A percentile compares a stretch with the other conserved stretches of the same genome.
Evolutionary conservation across 805 yeast genomes (phyloP).

Genomic region (Saturnispora sanitii): DNA sequence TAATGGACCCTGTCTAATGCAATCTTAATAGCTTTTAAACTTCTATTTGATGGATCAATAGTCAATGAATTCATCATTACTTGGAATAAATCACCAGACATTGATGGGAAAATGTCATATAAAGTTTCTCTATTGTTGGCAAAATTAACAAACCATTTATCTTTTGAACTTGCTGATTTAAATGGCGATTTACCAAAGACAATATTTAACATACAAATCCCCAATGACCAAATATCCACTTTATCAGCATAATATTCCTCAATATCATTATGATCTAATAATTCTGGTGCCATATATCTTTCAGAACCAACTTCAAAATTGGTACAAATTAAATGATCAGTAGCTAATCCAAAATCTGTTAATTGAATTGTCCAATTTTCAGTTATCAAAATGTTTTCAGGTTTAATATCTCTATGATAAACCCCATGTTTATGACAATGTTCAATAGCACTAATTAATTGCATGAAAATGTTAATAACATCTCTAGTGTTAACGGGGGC

Average conservation of each 20-base stretch:
- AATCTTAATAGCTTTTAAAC: slow-evolving; percentile 45
- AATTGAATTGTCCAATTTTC: slow-evolving; percentile 49
- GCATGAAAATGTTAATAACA: slow-evolving; percentile 44
- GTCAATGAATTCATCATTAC: slow-evolving; percentile 70
- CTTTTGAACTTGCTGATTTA: slow-evolving; percentile 63
- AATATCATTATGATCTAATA: slow-evolving; percentile 48
- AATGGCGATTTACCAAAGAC: slow-evolving; percentile 89
- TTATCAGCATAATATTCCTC: slow-evolving; percentile 67
- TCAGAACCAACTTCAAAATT: slow-evolving; percentile 86
- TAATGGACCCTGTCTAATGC: slow-evolving; percentile 53
- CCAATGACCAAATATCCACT: slow-evolving; percentile 85
- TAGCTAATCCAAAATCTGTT: slow-evolving; percentile 53
- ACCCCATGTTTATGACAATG: slow-evolving; percentile 40
- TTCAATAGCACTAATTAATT: slow-evolving; percentile 39
- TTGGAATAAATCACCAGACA: slow-evolving; percentile 81
- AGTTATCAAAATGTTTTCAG: slow-evolving; percentile 44
- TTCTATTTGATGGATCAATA: slow-evolving; percentile 80
- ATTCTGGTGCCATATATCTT: slow-evolving; percentile 91
- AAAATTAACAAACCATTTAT: slow-evolving; percentile 75
- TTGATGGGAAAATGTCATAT: slow-evolving; percentile 82
- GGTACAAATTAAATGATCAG: slow-evolving; percentile 41
- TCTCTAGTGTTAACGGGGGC: slow-evolving; percentile 54
- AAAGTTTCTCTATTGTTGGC: slow-evolving; percentile 81
- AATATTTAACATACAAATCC: slow-evolving; percentile 70
- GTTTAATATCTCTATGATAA: slow-evolving; percentile 49